Evolutionary conservation across 768 basidiomycete species (phyloP).

Genomic region (Tulasnella calospora): DNA sequence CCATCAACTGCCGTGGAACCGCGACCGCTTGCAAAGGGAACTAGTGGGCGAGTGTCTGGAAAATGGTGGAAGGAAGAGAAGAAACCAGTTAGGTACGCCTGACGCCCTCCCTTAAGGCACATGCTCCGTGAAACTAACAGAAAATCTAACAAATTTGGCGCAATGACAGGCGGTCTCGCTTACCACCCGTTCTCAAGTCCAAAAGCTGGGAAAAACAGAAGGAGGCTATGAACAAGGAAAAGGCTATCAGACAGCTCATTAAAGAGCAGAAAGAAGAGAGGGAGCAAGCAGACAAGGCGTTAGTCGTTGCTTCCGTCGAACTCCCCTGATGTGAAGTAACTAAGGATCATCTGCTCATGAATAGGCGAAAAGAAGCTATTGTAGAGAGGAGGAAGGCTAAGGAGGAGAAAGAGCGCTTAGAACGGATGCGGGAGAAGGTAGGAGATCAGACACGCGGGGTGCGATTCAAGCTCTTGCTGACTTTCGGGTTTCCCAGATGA

Average conservation of each 20-base stretch:
- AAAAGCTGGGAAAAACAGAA: constrained; percentile 16
- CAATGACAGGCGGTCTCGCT: constrained; percentile 13
- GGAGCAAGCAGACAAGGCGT: constrained; percentile 15
- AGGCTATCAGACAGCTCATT: constrained; percentile 9
- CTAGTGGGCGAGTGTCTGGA: constrained; percentile 27
- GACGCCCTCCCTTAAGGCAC: not conserved
- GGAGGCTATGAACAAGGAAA: constrained; percentile 16
- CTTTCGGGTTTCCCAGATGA: constrained; percentile 51
- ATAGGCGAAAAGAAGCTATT: constrained; percentile 62
- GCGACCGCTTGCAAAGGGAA: constrained; percentile 14
- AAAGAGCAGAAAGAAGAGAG: constrained; percentile 25
- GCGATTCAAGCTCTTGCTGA: not conserved
- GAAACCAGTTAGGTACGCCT: constrained; percentile 23
- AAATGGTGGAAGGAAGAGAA: constrained; percentile 27
- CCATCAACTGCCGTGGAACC: constrained; percentile 4
- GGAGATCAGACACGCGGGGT: constrained; percentile 33
- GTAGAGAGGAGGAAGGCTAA: constrained; percentile 64
- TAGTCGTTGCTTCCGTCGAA: not conserved
- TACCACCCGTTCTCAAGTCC: constrained; percentile 20
- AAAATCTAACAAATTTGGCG: not conserved
- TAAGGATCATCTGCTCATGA: not conserved
- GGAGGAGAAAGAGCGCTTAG: constrained; percentile 62
- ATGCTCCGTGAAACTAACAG: not conserved
- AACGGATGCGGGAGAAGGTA: constrained; percentile 48
- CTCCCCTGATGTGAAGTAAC: not conserved